Base-by-base conservation (phyloP, 108 stramenopile genomes). In the Cylindrotheca closterium region DNA sequence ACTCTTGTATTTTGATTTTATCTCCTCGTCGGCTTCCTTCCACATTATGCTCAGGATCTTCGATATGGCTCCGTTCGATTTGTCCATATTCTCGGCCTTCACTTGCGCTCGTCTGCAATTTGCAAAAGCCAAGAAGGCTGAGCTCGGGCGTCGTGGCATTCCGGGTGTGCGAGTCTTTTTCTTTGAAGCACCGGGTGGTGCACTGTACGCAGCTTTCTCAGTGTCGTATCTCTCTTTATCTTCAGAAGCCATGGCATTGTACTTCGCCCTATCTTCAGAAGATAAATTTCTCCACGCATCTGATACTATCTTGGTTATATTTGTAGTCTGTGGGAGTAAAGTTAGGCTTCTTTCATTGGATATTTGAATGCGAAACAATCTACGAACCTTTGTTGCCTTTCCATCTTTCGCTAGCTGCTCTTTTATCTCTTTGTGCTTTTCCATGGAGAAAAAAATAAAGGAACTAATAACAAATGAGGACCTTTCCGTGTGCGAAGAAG, bases 361-460 rank as follows among this genome's bases (percentile, higher is more conserved):
- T 31, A 4, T 24, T 57, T 57, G 51, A 22, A 25, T 60, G n/a
- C 2, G 42, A 52, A 21, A 5, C 7, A 5, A 18, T 31, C 29
- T 22, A 58, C 58, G 28, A 30, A 76, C 68, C 51, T 71, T 66
- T 47, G 48, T 2, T 1, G 22, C 49, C 3, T 24, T 47, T 15
- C 49, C 70, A 7, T 37, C 47, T 27, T 45, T 55, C n/a, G n/a
- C 19, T 22, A 71, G 21, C 47, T 62, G 42, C 27, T 52, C 52
- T 58, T 46, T 63, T 23, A 72, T 66, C 32, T 65, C 68, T 28
- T 69, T 68, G 58, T 73, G 78, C 32, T 77, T 80, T 55, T 67
- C 71, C 55, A 70, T 73, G 55, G 75, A 73, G 37, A 80, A 80
- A 46, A 80, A 80, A 28, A 80, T 80, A 46, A 73, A 80, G 3